These are phyloP conservation scores for Hordeum marinum DNA, from an alignment of 176 grass and related monocot species.

Conservation along the genomic window DNA sequence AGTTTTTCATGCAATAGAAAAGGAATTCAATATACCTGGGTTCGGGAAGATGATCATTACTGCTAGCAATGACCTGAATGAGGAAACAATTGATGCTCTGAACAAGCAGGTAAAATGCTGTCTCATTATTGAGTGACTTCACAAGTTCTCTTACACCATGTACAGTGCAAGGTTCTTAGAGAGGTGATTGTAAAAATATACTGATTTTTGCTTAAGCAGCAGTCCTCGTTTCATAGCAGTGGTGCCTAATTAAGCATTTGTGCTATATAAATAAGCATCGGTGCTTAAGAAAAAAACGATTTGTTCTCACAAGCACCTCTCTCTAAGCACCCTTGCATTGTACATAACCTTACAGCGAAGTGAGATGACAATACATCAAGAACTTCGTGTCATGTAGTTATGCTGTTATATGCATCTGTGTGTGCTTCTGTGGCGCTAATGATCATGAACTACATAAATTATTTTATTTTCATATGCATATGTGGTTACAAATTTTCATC, in stretches of 20 bases:
- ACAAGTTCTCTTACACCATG: neutral
- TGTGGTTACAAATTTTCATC: slow-evolving; percentile 14
- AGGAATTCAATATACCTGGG: slow-evolving; percentile 58
- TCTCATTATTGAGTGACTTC: neutral
- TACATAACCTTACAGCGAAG: neutral
- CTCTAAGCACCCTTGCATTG: too few species aligned
- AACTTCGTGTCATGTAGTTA: neutral
- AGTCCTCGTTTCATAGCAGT: too few species aligned
- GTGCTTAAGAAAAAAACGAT: too few species aligned
- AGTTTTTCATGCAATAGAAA: slow-evolving; percentile 62
- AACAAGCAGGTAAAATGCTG: slow-evolving; percentile 81
- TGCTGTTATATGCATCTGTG: neutral
- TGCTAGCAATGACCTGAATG: slow-evolving; percentile 97
- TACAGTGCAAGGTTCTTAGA: too few species aligned
- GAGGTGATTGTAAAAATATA: too few species aligned
- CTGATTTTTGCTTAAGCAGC: too few species aligned
- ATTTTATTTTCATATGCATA: slow-evolving; percentile 14
- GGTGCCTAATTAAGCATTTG: too few species aligned
- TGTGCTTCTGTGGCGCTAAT: slow-evolving; percentile 4
- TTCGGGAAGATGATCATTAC: slow-evolving; percentile 84
- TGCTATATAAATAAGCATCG: too few species aligned
- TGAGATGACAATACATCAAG: neutral
- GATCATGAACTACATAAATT: neutral
- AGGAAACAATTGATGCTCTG: slow-evolving; percentile 97
- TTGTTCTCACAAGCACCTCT: too few species aligned